Conservation (phyloP, 805 yeast genomes). For the Lachancea sp. region DNA sequence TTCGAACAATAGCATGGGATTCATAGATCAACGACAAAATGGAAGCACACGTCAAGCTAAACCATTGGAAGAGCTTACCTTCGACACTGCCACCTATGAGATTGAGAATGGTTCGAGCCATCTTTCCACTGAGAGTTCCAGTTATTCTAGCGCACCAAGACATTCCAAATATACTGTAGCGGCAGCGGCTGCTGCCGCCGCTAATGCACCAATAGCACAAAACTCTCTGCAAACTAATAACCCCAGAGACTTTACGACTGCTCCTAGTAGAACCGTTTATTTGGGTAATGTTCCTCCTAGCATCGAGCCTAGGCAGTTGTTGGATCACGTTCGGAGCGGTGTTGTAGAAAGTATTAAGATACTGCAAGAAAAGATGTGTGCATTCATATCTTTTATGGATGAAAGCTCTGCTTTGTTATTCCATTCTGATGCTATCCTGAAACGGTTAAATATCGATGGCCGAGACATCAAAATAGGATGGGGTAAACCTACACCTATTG, state of each 20-base stretch:
- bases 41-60: not conserved
- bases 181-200: constrained; percentile 17
- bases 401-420: constrained; percentile 83
- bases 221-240: constrained; percentile 17
- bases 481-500: constrained; percentile 77
- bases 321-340: constrained; percentile 89
- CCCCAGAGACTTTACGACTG: constrained; percentile 35
- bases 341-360: constrained; percentile 73
- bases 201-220: constrained; percentile 16
- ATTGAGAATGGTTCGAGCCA: constrained; percentile 13
- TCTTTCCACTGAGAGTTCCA: constrained; percentile 14
- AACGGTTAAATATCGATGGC: constrained; percentile 71
- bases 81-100: constrained; percentile 11
- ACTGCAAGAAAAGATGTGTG: constrained; percentile 81
- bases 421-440: constrained; percentile 88
- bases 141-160: constrained; percentile 9
- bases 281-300: constrained; percentile 84
- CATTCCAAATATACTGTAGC: constrained; percentile 2
- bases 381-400: constrained; percentile 83
- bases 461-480: constrained; percentile 85
- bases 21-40: constrained; percentile 1
- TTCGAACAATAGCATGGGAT: constrained; percentile 1
- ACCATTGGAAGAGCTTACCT: constrained; percentile 6
- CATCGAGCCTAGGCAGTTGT: constrained; percentile 69
- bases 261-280: constrained; percentile 81